Percentiles rank a stretch among this genome's conserved stretches.
Evolutionary conservation across 2,329 filamentous ascomycete genomes (phyloP).

Genomic region (Tolypocladium ophioglossoides): DNA sequence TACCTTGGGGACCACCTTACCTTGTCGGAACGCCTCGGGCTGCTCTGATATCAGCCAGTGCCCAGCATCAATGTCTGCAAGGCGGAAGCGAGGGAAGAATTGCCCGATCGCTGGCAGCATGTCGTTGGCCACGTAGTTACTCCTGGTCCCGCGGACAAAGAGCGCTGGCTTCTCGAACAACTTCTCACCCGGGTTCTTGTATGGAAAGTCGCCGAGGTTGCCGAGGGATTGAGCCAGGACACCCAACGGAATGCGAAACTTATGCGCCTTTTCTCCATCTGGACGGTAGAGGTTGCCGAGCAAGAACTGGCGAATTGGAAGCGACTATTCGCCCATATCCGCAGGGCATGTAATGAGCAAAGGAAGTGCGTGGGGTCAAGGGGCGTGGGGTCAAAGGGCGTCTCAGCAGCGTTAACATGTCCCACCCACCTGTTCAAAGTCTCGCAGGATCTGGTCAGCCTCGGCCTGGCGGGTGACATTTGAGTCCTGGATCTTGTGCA

Average conservation of each 20-base stretch:
- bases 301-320: conserved; percentile 81
- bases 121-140: conserved; percentile 73
- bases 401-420: background rate
- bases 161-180: conserved; percentile 70
- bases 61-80: conserved; percentile 66
- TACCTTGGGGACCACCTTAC: conserved; percentile 27
- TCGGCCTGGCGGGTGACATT: conserved; percentile 59
- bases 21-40: conserved; percentile 65
- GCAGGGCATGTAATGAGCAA: background rate
- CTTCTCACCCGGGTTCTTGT: conserved; percentile 55
- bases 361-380: background rate
- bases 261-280: conserved; percentile 39
- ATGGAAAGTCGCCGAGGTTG: conserved; percentile 83
- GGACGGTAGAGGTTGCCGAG: conserved; percentile 70
- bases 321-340: conserved; percentile 25
- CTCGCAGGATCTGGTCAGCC: conserved; percentile 66
- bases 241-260: conserved; percentile 70
- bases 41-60: conserved; percentile 91
- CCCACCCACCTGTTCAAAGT: conserved; percentile 54
- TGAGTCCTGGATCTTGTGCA: conserved; percentile 68
- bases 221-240: conserved; percentile 58
- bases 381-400: background rate
- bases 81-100: conserved; percentile 70
- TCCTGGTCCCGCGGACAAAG: conserved; percentile 68
- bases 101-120: conserved; percentile 65